Conservation (phyloP, 768 basidiomycete species). For the Rhodosporidiobolus sp. region DNA sequence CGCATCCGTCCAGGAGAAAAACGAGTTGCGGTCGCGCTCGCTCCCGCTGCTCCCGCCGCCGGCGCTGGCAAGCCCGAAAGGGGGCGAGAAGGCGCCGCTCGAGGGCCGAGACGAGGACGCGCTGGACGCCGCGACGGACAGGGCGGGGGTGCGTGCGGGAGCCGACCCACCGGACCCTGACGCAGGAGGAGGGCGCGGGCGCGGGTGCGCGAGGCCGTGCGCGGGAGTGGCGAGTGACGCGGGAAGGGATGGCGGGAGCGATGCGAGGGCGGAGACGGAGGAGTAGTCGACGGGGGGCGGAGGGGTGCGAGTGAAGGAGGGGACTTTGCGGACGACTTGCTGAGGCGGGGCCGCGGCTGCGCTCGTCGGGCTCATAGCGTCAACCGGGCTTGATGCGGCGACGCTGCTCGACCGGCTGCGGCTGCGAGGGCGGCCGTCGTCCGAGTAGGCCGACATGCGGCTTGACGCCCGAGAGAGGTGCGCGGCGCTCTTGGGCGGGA, state of each 20-base stretch:
- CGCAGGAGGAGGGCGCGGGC: not conserved
- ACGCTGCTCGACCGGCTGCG: constrained; percentile 8
- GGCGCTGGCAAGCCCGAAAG: not conserved
- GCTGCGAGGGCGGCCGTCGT: not conserved
- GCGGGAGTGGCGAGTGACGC: not conserved
- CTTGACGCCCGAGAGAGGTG: not conserved
- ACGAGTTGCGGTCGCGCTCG: not conserved
- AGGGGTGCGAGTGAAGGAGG: not conserved
- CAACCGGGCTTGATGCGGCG: not conserved
- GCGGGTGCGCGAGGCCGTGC: constrained; percentile 2
- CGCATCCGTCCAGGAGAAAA: constrained; percentile 4
- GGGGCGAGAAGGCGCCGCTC: not conserved
- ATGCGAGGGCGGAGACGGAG: not conserved
- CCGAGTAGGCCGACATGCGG: not conserved
- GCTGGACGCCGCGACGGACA: constrained; percentile 25
- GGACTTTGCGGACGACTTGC: not conserved
- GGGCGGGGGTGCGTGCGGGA: constrained; percentile 13
- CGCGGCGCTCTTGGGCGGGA: constrained; percentile 22
- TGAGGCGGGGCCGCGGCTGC: not conserved
- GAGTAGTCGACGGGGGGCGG: too few species aligned
- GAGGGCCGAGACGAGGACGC: constrained; percentile 24
- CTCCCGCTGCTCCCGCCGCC: too few species aligned
- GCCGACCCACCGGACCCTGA: too few species aligned
- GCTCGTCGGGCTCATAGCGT: not conserved
- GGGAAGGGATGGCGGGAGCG: not conserved